These are phyloP conservation scores for Wallacemonas rigidus DNA, from an alignment of 208 protist genomes.

Conservation along the genomic window DNA sequence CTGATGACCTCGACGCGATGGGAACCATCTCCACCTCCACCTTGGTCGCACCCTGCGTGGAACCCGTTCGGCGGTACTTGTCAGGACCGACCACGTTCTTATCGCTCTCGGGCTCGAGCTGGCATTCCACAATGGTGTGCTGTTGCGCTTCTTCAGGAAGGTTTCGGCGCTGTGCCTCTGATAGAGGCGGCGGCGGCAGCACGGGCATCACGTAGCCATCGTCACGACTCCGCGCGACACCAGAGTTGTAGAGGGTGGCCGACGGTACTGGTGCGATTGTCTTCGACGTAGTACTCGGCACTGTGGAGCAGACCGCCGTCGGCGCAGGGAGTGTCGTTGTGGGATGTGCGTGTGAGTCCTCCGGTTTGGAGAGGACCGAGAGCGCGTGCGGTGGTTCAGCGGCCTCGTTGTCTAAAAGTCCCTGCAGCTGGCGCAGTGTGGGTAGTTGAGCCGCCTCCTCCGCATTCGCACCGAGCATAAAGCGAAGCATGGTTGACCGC, in stretches of 20 bases:
- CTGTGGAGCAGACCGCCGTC: background rate
- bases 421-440: conserved; percentile 9
- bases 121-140: conserved; percentile 5
- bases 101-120: conserved; percentile 1
- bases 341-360: no score
- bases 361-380: no score
- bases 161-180: background rate
- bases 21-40: conserved; percentile 9
- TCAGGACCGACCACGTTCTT: conserved; percentile 4
- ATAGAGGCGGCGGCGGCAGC: conserved; percentile 2
- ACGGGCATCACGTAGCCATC: conserved; percentile 15
- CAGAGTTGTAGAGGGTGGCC: background rate
- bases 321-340: background rate
- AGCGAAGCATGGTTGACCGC: conserved; percentile 1
- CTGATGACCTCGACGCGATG: background rate
- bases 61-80: background rate
- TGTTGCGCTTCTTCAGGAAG: background rate
- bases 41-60: background rate
- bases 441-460: conserved; percentile 1
- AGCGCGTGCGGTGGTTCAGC: background rate
- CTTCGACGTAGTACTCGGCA: background rate
- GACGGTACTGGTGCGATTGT: background rate
- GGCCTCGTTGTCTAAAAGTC: background rate
- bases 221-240: conserved; percentile 8
- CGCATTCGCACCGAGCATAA: conserved; percentile 2